These are phyloP conservation scores for Sphaerobolus stellatus DNA, from an alignment of 1,284 basidiomycete genomes.

Conservation along the genomic window DNA sequence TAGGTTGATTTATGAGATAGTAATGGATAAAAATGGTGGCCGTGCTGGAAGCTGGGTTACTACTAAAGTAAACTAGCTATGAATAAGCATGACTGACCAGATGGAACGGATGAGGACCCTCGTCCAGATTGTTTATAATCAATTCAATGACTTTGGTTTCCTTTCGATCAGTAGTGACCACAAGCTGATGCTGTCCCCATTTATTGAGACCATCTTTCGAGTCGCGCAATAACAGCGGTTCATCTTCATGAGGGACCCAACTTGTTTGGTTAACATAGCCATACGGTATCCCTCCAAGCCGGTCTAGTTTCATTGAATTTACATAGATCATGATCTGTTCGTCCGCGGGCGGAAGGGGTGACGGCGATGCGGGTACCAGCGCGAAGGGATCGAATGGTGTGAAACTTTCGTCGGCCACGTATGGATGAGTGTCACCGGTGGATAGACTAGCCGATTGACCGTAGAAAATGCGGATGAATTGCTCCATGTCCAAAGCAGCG, in stretches of 20 bases:
- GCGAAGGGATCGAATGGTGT: neutral
- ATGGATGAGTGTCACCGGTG: neutral
- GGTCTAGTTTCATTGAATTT: slow-evolving; percentile 11
- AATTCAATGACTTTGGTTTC: slow-evolving; percentile 12
- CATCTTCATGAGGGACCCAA: slow-evolving; percentile 8
- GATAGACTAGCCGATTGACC: neutral
- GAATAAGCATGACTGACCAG: slow-evolving; percentile 1
- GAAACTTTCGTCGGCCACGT: neutral
- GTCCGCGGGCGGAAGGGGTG: slow-evolving; percentile 3
- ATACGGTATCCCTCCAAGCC: slow-evolving; percentile 13
- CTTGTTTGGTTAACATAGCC: slow-evolving; percentile 14
- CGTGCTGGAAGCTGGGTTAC: slow-evolving; percentile 8
- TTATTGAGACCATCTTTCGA: neutral
- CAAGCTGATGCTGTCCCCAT: slow-evolving; percentile 11
- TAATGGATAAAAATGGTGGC: slow-evolving; percentile 16
- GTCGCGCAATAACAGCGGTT: slow-evolving; percentile 9
- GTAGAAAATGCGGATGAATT: slow-evolving; percentile 11
- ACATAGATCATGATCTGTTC: slow-evolving; percentile 9
- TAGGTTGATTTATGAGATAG: slow-evolving; percentile 6
- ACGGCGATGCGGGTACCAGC: neutral
- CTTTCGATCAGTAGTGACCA: slow-evolving; percentile 11
- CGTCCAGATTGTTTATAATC: slow-evolving; percentile 17
- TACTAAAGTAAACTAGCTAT: neutral
- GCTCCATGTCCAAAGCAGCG: slow-evolving; percentile 6
- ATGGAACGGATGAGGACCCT: slow-evolving; percentile 16